Evolutionary conservation across 2,329 filamentous ascomycete genomes (phyloP).

Genomic region (Colletotrichum acutatum): DNA sequence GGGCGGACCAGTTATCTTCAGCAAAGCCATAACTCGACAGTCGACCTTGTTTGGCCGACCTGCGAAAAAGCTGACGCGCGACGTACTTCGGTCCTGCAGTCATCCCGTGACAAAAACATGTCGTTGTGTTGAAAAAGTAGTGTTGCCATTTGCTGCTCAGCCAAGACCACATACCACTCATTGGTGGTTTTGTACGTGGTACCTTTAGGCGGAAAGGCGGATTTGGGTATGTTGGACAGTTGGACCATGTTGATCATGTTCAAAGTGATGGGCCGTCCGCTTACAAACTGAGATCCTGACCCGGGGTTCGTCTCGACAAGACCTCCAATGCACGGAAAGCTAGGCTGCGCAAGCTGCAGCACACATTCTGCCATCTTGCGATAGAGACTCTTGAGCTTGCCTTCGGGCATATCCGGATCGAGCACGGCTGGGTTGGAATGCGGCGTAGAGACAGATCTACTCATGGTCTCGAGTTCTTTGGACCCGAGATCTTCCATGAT

Average conservation of each 20-base stretch:
- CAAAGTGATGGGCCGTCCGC: conserved; percentile 49
- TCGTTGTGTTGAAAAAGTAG: conserved; percentile 50
- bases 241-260: conserved; percentile 55
- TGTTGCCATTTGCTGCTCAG: conserved; percentile 50
- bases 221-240: conserved; percentile 39
- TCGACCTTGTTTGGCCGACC: background rate
- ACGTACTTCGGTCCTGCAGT: conserved; percentile 48
- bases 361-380: conserved; percentile 50
- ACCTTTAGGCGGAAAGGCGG: conserved; percentile 37
- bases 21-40: conserved; percentile 20
- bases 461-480: conserved; percentile 20
- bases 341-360: conserved; percentile 48
- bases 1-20: conserved; percentile 13
- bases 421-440: background rate
- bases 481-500: conserved; percentile 41
- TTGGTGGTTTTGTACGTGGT: conserved; percentile 42
- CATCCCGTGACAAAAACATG: conserved; percentile 43
- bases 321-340: conserved; percentile 52
- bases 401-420: conserved; percentile 40
- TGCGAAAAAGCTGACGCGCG: conserved; percentile 37
- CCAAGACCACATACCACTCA: conserved; percentile 49
- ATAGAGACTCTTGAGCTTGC: conserved; percentile 46
- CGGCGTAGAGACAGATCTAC: background rate
- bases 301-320: conserved; percentile 41
- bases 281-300: conserved; percentile 41